A percentile compares a stretch with the other conserved stretches of the same genome.
Evolutionary conservation across 2,329 filamentous ascomycete genomes (phyloP).

Genomic region (Septoria linicola): DNA sequence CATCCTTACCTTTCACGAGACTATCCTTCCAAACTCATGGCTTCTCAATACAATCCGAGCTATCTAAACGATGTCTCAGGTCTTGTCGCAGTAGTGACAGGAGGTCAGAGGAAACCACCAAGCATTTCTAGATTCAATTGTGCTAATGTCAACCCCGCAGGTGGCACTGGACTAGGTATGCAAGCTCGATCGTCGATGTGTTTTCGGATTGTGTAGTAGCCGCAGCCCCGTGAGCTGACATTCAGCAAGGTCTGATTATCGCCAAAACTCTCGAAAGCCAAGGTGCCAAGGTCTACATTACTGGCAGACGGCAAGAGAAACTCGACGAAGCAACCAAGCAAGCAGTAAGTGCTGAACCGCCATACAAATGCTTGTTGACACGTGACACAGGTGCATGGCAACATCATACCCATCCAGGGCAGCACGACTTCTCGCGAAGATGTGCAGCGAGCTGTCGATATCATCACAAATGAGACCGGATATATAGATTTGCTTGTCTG

Average conservation of each 20-base stretch:
- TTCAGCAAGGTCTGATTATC: constrained; percentile 36
- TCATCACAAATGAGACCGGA: constrained; percentile 44
- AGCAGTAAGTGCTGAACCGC: constrained; percentile 23
- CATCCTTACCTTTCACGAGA: background rate
- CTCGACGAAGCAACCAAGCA: constrained; percentile 43
- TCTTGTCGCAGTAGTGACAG: constrained; percentile 36
- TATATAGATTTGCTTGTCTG: constrained; percentile 54
- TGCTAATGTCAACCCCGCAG: too few relatives aligned
- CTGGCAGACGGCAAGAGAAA: constrained; percentile 44
- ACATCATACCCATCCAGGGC: constrained; percentile 45
- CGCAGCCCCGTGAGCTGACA: background rate
- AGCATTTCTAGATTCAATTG: too few relatives aligned
- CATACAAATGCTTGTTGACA: too few relatives aligned
- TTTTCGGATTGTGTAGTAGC: background rate
- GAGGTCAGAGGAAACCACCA: too few relatives aligned
- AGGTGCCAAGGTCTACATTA: constrained; percentile 47
- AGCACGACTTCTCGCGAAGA: constrained; percentile 46
- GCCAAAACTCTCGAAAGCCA: constrained; percentile 45
- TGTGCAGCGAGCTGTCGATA: constrained; percentile 43
- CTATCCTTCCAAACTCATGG: constrained; percentile 16
- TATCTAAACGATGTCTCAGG: constrained; percentile 32
- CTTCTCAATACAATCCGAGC: constrained; percentile 26
- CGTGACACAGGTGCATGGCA: constrained; percentile 30
- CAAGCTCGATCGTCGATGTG: background rate
- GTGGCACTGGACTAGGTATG: constrained; percentile 11